A percentile compares a stretch with the other conserved stretches of the same genome.
Evolutionary conservation across 768 basidiomycete genomes (phyloP).

Genomic region (Crepidotus variabilis): DNA sequence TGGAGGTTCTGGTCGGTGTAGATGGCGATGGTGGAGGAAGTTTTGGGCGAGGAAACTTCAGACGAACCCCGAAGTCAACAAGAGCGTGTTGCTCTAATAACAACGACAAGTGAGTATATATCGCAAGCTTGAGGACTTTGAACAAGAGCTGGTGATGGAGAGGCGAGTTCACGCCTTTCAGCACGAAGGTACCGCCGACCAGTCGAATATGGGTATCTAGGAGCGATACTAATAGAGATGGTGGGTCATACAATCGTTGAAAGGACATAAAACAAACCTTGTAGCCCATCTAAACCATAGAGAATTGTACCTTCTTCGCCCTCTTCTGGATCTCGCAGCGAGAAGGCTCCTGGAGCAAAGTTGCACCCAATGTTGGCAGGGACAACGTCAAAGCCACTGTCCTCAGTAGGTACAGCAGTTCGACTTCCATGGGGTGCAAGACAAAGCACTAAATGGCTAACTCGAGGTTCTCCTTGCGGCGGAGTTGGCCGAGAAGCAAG

Average conservation of each 20-base stretch:
- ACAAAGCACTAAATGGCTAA: conserved; percentile 51
- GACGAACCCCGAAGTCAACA: conserved; percentile 42
- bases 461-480: conserved; percentile 19
- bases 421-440: conserved; percentile 36
- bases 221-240: conserved; percentile 4
- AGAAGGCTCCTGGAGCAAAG: conserved; percentile 39
- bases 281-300: conserved; percentile 49
- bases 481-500: conserved; percentile 22
- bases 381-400: conserved; percentile 37
- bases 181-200: conserved; percentile 60
- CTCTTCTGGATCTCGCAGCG: conserved; percentile 29
- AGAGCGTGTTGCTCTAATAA: conserved; percentile 60
- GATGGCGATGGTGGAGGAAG: conserved; percentile 23
- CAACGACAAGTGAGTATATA: conserved; percentile 55
- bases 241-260: not conserved
- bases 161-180: conserved; percentile 42
- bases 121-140: conserved; percentile 45
- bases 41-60: conserved; percentile 37
- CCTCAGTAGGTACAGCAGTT: conserved; percentile 27
- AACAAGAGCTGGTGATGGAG: conserved; percentile 40
- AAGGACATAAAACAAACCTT: conserved; percentile 27
- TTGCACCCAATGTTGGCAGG: conserved; percentile 38
- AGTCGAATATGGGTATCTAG: conserved; percentile 24
- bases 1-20: conserved; percentile 10
- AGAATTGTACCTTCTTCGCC: conserved; percentile 32